Conservation (phyloP, 2,329 filamentous ascomycete genomes). For the Knufia petricola region DNA sequence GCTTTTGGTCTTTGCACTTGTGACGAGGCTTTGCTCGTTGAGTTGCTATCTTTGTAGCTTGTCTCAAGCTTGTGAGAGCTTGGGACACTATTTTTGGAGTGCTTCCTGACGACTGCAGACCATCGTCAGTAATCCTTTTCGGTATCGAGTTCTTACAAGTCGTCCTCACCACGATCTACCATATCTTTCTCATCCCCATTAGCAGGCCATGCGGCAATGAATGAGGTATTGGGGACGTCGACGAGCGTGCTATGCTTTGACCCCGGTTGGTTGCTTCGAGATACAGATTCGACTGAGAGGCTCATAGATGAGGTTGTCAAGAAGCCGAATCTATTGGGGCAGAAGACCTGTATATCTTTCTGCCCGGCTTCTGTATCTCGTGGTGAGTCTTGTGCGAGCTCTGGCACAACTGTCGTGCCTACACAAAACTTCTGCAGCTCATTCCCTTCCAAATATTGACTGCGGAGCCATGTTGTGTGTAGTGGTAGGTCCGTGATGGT, state of each 20-base stretch:
- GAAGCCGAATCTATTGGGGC: constrained; percentile 6
- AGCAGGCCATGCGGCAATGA: neutral
- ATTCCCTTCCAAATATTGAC: neutral
- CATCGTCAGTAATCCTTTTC: neutral
- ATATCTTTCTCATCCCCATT: neutral
- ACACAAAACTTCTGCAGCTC: neutral
- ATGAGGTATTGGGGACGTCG: constrained; percentile 2
- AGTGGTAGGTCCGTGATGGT: neutral
- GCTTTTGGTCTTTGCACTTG: too few relatives aligned
- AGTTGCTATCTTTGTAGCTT: too few relatives aligned
- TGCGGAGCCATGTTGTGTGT: neutral
- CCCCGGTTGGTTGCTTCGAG: neutral
- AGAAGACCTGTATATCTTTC: neutral
- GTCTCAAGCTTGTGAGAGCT: too few relatives aligned
- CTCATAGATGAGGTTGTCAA: neutral
- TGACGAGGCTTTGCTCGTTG: too few relatives aligned
- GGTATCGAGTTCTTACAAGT: neutral
- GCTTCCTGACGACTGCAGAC: neutral
- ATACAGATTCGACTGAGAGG: neutral
- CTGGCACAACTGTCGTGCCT: neutral
- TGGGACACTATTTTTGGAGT: neutral
- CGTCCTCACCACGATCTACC: neutral
- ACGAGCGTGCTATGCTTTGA: neutral
- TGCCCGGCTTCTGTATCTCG: neutral
- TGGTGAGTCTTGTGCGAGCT: neutral